Evolutionary conservation across 208 protist genomes (phyloP), one percentile per base, ranked within the genome.

Genomic region (Angomonas deanei): DNA sequence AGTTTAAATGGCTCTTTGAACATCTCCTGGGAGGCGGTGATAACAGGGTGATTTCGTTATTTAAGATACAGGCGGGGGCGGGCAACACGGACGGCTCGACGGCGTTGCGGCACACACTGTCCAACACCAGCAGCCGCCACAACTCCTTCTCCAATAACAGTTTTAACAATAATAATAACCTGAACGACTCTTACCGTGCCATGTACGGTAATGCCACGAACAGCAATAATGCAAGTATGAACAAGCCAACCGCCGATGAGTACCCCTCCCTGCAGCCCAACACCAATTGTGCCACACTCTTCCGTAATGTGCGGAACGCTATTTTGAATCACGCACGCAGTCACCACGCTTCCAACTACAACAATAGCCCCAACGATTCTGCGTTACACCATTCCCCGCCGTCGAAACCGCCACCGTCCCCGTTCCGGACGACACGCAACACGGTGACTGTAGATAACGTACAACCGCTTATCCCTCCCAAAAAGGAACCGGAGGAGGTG

Each of bases 1-100:
- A 84, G 54, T 84, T 84, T 61, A 39, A 64, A 4, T 84, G 77
- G 77, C 33, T 84, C 2, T 31, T 74, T 3, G 61, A 74, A n/a
- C n/a, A n/a, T n/a, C n/a, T n/a, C n/a, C n/a, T n/a, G 46, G 48
- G 24, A 17, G 62, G 61, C 55, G 39, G 70, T 65, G 38, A 54
- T n/a, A 8, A 42, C 8, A 42, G 15, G 36, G 36, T 42, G 15
- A 8, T 42, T 42, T 42, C 36, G 15, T 15, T 42, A 15, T 42
- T 42, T 42, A 42, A 42, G 15, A 15, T 42, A n/a, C 36, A 42
- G 36, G 11, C 15, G 36, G 15, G 15, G 11, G 11, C 15, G 11
- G 15, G 36, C 15, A 42, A 42, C 36, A n/a, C n/a, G n/a, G 36
- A 42, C 11, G 36, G 36, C 36, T 42, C 36, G 11, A 42, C 8